These are phyloP conservation scores for Lactarius hatsudake DNA, from an alignment of 768 basidiomycete genomes.

Conservation along the genomic window DNA sequence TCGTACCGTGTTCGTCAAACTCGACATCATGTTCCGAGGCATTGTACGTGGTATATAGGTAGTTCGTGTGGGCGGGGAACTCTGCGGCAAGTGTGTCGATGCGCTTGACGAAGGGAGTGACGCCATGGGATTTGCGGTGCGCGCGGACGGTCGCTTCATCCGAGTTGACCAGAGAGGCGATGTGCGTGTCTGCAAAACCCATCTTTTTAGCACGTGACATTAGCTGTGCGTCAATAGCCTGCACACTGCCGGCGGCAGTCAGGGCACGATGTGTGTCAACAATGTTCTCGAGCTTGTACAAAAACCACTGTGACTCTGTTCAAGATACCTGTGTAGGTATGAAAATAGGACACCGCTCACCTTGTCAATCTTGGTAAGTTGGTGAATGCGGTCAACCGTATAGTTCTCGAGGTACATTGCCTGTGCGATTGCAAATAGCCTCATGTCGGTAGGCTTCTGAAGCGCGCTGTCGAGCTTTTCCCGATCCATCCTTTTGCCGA, in stretches of 20 bases:
- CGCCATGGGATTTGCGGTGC: slow-evolving; percentile 78
- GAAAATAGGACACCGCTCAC: slow-evolving; percentile 37
- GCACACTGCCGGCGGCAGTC: slow-evolving; percentile 65
- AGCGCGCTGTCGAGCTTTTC: slow-evolving; percentile 83
- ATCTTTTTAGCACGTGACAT: slow-evolving; percentile 87
- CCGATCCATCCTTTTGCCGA: slow-evolving; percentile 56
- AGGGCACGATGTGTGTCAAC: slow-evolving; percentile 81
- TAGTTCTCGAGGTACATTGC: slow-evolving; percentile 95
- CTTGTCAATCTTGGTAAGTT: slow-evolving; percentile 98
- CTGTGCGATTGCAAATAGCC: slow-evolving; percentile 95
- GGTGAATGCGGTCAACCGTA: slow-evolving; percentile 84
- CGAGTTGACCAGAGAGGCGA: slow-evolving; percentile 73
- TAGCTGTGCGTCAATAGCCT: slow-evolving; percentile 67
- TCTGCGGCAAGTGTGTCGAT: slow-evolving; percentile 99
- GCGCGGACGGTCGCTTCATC: slow-evolving; percentile 79
- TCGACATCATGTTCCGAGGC: slow-evolving; percentile 93
- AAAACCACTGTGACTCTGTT: slow-evolving; percentile 70
- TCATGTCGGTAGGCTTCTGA: slow-evolving; percentile 86
- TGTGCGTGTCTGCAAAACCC: slow-evolving; percentile 94
- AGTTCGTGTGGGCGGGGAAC: slow-evolving; percentile 98
- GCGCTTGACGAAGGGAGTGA: slow-evolving; percentile 97
- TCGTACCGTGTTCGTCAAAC: slow-evolving; percentile 96
- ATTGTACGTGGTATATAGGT: slow-evolving; percentile 99
- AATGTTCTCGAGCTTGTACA: slow-evolving; percentile 99
- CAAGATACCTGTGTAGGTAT: background rate